These are phyloP conservation scores for Eucalyptus polyanthemos DNA, from an alignment of 345 rosid genomes.

Conservation along the genomic window DNA sequence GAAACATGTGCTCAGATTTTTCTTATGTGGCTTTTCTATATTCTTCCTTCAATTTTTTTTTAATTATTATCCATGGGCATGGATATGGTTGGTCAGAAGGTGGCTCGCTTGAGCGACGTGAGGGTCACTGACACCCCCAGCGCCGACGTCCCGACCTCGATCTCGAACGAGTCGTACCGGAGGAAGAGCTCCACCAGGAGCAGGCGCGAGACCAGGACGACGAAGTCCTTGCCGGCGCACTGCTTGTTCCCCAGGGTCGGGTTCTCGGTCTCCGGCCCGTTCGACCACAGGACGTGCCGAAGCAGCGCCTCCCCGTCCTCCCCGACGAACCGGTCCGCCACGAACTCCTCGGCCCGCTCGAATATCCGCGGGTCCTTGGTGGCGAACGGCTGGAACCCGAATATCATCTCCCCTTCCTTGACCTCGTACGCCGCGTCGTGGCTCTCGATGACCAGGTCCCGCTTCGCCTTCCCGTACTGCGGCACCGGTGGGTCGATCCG, in stretches of 20 bases:
- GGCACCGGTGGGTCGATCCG: constrained; percentile 92
- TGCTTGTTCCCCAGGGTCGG: constrained; percentile 65
- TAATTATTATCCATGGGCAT: neutral
- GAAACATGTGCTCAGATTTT: neutral
- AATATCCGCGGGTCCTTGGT: constrained; percentile 77
- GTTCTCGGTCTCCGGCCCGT: constrained; percentile 66
- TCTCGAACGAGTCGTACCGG: constrained; percentile 73
- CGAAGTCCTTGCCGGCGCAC: constrained; percentile 87
- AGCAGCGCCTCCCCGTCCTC: constrained; percentile 61
- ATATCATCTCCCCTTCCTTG: constrained; percentile 67
- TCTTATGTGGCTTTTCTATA: neutral
- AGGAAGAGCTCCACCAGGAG: constrained; percentile 66
- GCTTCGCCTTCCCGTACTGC: constrained; percentile 58
- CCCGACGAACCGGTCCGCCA: constrained; percentile 65
- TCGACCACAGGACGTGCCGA: constrained; percentile 81
- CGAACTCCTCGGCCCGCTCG: constrained; percentile 57
- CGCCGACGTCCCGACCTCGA: constrained; percentile 37
- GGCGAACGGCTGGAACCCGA: constrained; percentile 84
- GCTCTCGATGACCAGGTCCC: constrained; percentile 58
- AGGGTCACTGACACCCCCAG: constrained; percentile 44
- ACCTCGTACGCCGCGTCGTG: constrained; percentile 71
- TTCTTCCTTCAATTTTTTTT: neutral
- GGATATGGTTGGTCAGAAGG: constrained; percentile 11
- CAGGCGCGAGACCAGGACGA: constrained; percentile 57
- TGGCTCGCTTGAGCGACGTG: constrained; percentile 51